Conservation (phyloP, 208 protist genomes). For the Acanthamoeba royreba region DNA sequence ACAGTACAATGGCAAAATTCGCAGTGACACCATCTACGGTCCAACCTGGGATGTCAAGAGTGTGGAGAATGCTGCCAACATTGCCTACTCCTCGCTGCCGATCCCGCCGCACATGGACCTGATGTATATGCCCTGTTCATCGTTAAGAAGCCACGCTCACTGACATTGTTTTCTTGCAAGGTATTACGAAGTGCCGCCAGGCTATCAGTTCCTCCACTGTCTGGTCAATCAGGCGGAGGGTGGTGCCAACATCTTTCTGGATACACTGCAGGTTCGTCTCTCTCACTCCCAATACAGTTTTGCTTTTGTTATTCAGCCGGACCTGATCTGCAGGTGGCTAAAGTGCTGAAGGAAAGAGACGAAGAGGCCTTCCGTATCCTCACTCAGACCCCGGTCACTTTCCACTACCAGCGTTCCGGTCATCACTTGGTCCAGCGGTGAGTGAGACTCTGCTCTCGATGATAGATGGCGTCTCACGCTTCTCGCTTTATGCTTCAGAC, state of each 20-base stretch:
- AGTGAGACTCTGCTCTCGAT: too few relatives aligned
- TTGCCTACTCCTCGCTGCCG: slow-evolving; percentile 33
- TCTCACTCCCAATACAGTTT: background rate
- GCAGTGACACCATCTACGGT: slow-evolving; percentile 49
- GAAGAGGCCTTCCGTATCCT: background rate
- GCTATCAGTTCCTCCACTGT: slow-evolving; percentile 51
- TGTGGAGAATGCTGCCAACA: slow-evolving; percentile 41
- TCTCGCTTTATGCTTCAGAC: background rate
- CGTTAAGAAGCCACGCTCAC: background rate
- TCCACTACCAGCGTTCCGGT: background rate
- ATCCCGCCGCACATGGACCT: slow-evolving; percentile 51
- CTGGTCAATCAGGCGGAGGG: slow-evolving; percentile 38
- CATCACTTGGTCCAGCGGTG: background rate
- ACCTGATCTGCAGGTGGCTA: background rate
- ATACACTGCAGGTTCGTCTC: background rate
- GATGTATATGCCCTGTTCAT: too few relatives aligned
- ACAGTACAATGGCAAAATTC: background rate
- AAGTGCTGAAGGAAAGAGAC: background rate
- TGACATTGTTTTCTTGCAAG: background rate
- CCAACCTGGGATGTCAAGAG: slow-evolving; percentile 44
- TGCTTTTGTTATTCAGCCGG: background rate
- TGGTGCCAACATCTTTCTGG: slow-evolving; percentile 42
- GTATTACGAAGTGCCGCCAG: slow-evolving; percentile 51
- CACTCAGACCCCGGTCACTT: background rate
- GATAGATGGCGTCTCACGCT: too few relatives aligned